A percentile compares a stretch with the other conserved stretches of the same genome.
phyloP scores from a whole-genome alignment of 2,329 filamentous ascomycete genomes.

The Aschersonia sp. region DNA sequence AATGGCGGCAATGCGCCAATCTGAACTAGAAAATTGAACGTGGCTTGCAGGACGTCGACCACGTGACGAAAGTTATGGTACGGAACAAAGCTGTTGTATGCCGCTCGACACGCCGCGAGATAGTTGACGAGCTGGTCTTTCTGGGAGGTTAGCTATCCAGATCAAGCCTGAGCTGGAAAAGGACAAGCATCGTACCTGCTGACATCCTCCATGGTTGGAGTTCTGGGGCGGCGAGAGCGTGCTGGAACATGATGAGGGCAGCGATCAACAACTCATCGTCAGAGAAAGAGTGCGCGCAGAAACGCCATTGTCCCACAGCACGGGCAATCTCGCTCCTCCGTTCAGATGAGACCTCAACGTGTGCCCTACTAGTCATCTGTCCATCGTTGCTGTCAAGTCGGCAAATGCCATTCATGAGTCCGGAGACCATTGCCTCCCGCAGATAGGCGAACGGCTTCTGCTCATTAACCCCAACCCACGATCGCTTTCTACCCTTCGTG shows the following conservation, averaged over 20 bases:
- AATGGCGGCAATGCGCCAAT: conserved; percentile 64
- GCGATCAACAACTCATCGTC: conserved; percentile 84
- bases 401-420: conserved; percentile 80
- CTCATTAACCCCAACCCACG: conserved; percentile 80
- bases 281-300: conserved; percentile 76
- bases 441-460: conserved; percentile 80
- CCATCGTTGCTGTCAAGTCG: conserved; percentile 50
- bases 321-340: conserved; percentile 51
- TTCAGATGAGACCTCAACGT: conserved; percentile 52
- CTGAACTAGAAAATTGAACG: conserved; percentile 76
- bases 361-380: conserved; percentile 40
- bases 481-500: conserved; percentile 66
- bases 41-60: conserved; percentile 85
- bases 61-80: conserved; percentile 99
- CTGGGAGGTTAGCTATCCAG: conserved; percentile 23
- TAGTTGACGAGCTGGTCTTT: conserved; percentile 71
- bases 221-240: conserved; percentile 70
- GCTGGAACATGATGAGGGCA: conserved; percentile 77
- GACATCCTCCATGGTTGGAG: conserved; percentile 68
- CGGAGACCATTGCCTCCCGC: conserved; percentile 84
- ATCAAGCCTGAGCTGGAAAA: conserved; percentile 1
- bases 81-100: conserved; percentile 93
- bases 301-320: conserved; percentile 68
- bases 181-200: conserved; percentile 43
- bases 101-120: conserved; percentile 71